phyloP scores from a whole-genome alignment of 495 filamentous ascomycete genomes.

The Podospora anserina region DNA sequence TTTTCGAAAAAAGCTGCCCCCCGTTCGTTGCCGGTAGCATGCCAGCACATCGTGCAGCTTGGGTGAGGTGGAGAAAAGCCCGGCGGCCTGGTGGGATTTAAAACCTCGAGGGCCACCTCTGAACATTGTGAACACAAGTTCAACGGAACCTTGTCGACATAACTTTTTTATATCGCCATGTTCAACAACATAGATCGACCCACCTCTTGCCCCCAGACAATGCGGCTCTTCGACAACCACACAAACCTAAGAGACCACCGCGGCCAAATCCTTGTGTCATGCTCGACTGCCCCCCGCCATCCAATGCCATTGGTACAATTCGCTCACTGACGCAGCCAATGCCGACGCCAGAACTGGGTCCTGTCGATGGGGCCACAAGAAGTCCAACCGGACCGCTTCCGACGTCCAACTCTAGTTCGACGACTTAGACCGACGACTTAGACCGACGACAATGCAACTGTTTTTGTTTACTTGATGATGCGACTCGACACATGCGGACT shows the following conservation, averaged over 20 bases:
- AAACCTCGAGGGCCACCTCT: slow-evolving; percentile 9
- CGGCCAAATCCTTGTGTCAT: slow-evolving; percentile 26
- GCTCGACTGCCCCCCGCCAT: slow-evolving; percentile 15
- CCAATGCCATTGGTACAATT: slow-evolving; percentile 33
- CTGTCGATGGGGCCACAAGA: neutral
- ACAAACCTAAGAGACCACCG: slow-evolving; percentile 10
- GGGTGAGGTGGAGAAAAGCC: slow-evolving; percentile 32
- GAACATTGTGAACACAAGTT: neutral
- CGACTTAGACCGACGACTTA: slow-evolving; percentile 3
- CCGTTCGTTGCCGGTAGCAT: slow-evolving; percentile 24
- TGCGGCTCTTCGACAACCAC: slow-evolving; percentile 29
- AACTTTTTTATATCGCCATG: neutral
- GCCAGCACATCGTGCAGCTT: slow-evolving; percentile 44
- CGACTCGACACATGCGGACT: too few relatives aligned
- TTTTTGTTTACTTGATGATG: slow-evolving; percentile 1
- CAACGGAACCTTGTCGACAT: neutral
- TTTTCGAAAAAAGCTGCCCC: slow-evolving; percentile 21
- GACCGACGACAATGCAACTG: neutral
- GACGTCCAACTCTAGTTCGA: slow-evolving; percentile 18
- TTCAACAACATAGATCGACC: slow-evolving; percentile 3
- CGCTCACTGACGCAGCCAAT: slow-evolving; percentile 28
- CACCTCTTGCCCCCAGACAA: neutral
- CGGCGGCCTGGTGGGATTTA: slow-evolving; percentile 27
- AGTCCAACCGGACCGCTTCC: slow-evolving; percentile 27
- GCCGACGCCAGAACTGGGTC: slow-evolving; percentile 20